Conservation (phyloP, 306 rosid species). For the Cicer pinnatifidum region DNA sequence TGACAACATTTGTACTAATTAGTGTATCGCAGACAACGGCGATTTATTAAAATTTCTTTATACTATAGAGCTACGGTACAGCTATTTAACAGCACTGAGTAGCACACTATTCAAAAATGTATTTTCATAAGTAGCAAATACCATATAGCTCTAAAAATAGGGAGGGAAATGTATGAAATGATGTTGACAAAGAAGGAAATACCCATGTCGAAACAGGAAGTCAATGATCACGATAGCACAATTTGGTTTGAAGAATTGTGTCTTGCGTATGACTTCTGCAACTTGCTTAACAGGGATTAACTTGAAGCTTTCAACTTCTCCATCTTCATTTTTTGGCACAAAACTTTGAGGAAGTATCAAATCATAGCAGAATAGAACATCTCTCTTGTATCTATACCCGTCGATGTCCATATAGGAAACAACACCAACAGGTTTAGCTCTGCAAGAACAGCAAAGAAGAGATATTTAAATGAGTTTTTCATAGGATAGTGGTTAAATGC, state of each 20-base stretch:
- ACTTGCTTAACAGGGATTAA: constrained; percentile 64
- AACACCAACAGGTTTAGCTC: constrained; percentile 78
- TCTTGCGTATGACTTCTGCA: constrained; percentile 71
- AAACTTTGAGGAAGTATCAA: constrained; percentile 77
- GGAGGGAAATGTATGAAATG: neutral
- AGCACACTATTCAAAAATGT: neutral
- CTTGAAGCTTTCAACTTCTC: constrained; percentile 92
- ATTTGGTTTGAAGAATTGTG: constrained; percentile 72
- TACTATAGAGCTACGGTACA: neutral
- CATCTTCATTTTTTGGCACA: constrained; percentile 82
- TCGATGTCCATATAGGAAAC: constrained; percentile 85
- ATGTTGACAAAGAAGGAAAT: constrained; percentile 40
- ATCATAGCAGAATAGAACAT: constrained; percentile 88
- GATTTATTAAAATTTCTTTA: neutral
- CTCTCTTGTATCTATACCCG: constrained; percentile 73
- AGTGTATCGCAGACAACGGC: neutral
- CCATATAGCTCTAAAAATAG: neutral
- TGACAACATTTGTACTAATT: neutral
- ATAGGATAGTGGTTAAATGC: too few relatives aligned
- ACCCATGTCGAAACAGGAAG: constrained; percentile 84
- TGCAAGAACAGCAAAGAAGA: constrained; percentile 50
- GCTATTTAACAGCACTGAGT: neutral
- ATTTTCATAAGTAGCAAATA: neutral
- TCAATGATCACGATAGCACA: constrained; percentile 75
- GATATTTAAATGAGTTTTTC: neutral